Percentiles rank a stretch among this genome's conserved stretches.
Evolutionary conservation across 768 basidiomycete species (phyloP).

Genomic region (Boletus edulis): DNA sequence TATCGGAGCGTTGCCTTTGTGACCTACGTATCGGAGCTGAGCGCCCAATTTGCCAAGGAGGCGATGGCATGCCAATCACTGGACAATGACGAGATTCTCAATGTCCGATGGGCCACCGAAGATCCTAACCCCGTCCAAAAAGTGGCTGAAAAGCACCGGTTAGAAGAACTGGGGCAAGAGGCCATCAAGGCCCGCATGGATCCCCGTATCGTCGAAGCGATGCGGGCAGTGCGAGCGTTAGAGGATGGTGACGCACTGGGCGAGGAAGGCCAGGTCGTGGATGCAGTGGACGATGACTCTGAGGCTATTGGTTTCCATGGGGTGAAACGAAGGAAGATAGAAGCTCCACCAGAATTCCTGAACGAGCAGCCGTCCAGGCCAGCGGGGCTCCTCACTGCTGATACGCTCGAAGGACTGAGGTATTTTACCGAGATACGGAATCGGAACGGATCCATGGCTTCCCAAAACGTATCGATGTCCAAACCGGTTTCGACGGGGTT

Average conservation of each 20-base stretch:
- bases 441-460: constrained; percentile 43
- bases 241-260: constrained; percentile 68
- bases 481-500: constrained; percentile 42
- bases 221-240: constrained; percentile 79
- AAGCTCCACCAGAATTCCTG: constrained; percentile 26
- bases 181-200: constrained; percentile 86
- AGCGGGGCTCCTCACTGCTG: constrained; percentile 69
- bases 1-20: constrained; percentile 97
- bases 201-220: constrained; percentile 84
- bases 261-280: constrained; percentile 35
- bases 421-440: constrained; percentile 88
- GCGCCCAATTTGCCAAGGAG: constrained; percentile 96
- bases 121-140: constrained; percentile 95
- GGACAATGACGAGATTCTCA: constrained; percentile 96
- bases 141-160: constrained; percentile 75
- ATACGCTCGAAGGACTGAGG: constrained; percentile 86
- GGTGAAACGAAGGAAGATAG: constrained; percentile 36
- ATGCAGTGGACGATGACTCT: constrained; percentile 32
- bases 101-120: constrained; percentile 98
- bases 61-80: constrained; percentile 98
- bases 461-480: constrained; percentile 29
- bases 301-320: constrained; percentile 35
- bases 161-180: constrained; percentile 83
- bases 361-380: constrained; percentile 36
- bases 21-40: constrained; percentile 82